These are phyloP conservation scores for Thermothielavioides terrestris DNA, from an alignment of 495 filamentous ascomycete species.

Conservation along the genomic window DNA sequence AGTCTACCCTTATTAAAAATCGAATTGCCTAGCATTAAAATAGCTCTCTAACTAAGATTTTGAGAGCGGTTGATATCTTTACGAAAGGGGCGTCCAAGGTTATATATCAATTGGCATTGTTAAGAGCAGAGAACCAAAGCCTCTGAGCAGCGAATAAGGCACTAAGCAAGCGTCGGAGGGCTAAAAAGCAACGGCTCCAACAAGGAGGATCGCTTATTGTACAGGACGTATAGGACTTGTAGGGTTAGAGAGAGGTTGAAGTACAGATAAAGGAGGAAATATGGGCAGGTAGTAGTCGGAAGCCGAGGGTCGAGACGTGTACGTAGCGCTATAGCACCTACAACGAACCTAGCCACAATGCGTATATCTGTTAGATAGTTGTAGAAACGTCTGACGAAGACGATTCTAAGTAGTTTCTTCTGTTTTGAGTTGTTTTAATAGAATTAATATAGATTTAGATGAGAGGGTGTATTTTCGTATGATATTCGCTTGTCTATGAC, in stretches of 20 bases:
- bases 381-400: slow-evolving; percentile 1
- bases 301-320: background rate
- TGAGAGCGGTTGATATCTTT: background rate
- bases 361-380: slow-evolving; percentile 4
- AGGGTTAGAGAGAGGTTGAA: background rate
- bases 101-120: background rate
- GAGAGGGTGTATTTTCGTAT: too few species aligned
- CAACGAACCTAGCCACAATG: background rate
- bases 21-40: slow-evolving; percentile 1
- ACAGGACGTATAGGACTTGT: slow-evolving; percentile 1
- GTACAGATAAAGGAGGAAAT: background rate
- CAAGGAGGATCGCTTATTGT: slow-evolving; percentile 4
- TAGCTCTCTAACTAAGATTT: slow-evolving; percentile 4
- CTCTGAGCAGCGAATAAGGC: background rate
- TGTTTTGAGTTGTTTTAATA: slow-evolving; percentile 1
- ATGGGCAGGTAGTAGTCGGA: background rate
- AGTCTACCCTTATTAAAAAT: background rate
- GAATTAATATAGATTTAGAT: too few species aligned
- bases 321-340: background rate
- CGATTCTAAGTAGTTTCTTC: slow-evolving; percentile 1
- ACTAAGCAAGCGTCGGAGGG: slow-evolving; percentile 7
- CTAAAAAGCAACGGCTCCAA: slow-evolving; percentile 1
- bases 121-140: background rate
- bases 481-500: too few species aligned
- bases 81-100: background rate